phyloP scores from a whole-genome alignment of 225 moss, liverwort and hornwort genomes.

The Pseudisothecium myosuroides region DNA sequence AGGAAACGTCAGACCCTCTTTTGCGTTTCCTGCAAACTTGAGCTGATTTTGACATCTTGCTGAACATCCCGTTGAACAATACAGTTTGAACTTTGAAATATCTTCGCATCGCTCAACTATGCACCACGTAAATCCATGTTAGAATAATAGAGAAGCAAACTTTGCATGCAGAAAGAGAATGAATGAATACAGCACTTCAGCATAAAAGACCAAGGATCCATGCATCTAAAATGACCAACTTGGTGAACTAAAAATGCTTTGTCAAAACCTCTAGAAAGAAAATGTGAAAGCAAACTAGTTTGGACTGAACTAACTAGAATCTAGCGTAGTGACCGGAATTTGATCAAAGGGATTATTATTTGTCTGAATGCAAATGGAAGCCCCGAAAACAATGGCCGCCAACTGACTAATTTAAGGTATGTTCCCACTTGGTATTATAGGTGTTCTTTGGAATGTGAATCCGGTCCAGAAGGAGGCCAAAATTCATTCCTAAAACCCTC shows the following conservation, averaged over 20 bases:
- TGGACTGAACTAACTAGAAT: not conserved
- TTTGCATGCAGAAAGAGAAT: not conserved
- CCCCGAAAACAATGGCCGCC: too few species aligned
- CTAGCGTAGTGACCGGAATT: not conserved
- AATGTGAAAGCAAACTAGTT: not conserved
- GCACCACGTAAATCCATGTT: not conserved
- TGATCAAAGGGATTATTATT: not conserved
- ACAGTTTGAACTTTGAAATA: slow-evolving; percentile 65
- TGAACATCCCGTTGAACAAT: slow-evolving; percentile 83
- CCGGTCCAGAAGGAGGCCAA: too few species aligned
- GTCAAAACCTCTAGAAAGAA: not conserved
- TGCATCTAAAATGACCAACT: not conserved
- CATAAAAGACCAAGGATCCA: not conserved
- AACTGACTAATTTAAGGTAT: too few species aligned
- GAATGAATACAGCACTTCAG: not conserved
- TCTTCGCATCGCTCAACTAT: slow-evolving; percentile 65
- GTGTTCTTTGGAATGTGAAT: too few species aligned
- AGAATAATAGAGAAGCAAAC: not conserved
- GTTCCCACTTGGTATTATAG: too few species aligned
- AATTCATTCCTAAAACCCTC: too few species aligned
- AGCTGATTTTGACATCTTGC: slow-evolving; percentile 50
- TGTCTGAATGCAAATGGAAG: too few species aligned
- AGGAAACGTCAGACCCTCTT: slow-evolving; percentile 19
- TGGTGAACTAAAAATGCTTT: not conserved
- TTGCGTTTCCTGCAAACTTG: slow-evolving; percentile 22